Evolutionary conservation across 306 rosid species (phyloP), one percentile per base, ranked within the genome.

Genomic region (Rosa persica): DNA sequence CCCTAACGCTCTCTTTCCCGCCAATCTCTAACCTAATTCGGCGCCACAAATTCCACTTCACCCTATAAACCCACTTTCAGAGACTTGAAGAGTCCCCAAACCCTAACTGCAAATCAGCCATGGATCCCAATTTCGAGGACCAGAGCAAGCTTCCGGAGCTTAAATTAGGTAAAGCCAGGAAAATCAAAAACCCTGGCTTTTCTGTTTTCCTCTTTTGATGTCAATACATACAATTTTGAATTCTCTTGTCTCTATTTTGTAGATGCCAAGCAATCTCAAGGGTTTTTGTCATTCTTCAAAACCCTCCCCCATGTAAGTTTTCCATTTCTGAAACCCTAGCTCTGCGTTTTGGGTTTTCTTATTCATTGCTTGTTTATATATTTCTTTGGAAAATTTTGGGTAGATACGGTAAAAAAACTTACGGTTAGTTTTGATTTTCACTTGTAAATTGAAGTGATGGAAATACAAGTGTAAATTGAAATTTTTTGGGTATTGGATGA

Each of bases 231-330:
- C 15, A 44, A 57, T 78, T 54, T 48, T 25, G 11, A 54, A 46
- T 74, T 36, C 10, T 23, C n/a, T 72, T 17, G 5, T 39, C 70
- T 36, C 19, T 16, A 11, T 82, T 83, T 80, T 81, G 79, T 34
- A 95, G 99, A 95, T 85, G 90, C 96, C 36, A 93, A 89, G 85
- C 98, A 95, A 86, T 93, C 99, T 39, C 98, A 95, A 79, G 99
- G 99, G 81, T 95, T 95, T 86, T 86, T 95, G 1, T 89, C 97
- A 2, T 95, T 95, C 90, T 95, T 89, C 93, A 95, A 89, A 85
- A 88, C 89, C 89, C 87, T 95, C 67, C 83, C 97, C 25, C 82
- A 78, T 62, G 99, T 91, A 82, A 87, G 93, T 89, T 8, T 36
- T 52, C 52, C 62, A 39, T 42, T 69, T 78, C 51, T 57, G 42